These are phyloP conservation scores for Xylaria flabelliformis DNA, from an alignment of 495 filamentous ascomycete species.

Conservation along the genomic window DNA sequence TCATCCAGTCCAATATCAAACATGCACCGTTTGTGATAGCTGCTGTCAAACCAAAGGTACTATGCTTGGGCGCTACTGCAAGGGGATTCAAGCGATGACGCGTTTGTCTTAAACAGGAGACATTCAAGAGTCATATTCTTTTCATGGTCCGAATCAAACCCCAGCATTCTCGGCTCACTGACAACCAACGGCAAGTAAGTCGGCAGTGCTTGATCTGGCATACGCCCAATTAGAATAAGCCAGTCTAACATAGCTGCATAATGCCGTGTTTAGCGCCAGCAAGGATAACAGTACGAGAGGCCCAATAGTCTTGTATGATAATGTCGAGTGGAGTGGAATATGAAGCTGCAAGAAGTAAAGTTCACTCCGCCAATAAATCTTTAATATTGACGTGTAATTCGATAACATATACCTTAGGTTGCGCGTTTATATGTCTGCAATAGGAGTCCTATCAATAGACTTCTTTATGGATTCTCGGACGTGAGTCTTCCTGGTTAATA, in stretches of 20 bases:
- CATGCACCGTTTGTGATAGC: not conserved
- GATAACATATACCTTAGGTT: not conserved
- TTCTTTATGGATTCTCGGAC: not conserved
- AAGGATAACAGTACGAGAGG: slow-evolving; percentile 1
- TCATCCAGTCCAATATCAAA: not conserved
- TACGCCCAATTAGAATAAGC: not conserved
- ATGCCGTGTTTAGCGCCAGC: slow-evolving; percentile 11
- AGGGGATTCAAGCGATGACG: slow-evolving; percentile 1
- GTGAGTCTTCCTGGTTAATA: not conserved
- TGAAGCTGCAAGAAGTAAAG: not conserved
- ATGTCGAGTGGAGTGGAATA: not conserved
- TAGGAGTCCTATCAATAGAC: not conserved
- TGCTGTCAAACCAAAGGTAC: not conserved
- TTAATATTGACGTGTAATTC: not conserved
- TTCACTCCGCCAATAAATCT: not conserved
- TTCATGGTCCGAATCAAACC: not conserved
- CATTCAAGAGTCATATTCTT: not conserved
- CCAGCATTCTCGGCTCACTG: not conserved
- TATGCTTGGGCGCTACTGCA: not conserved
- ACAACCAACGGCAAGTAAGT: not conserved
- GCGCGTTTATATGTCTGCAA: too few species aligned
- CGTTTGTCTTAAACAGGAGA: not conserved
- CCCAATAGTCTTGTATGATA: slow-evolving; percentile 1
- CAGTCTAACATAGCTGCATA: not conserved
- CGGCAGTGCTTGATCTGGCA: not conserved